These are phyloP conservation scores for Groenewaldozyma auringiensis DNA, from an alignment of 1,139 yeast species.

Conservation along the genomic window DNA sequence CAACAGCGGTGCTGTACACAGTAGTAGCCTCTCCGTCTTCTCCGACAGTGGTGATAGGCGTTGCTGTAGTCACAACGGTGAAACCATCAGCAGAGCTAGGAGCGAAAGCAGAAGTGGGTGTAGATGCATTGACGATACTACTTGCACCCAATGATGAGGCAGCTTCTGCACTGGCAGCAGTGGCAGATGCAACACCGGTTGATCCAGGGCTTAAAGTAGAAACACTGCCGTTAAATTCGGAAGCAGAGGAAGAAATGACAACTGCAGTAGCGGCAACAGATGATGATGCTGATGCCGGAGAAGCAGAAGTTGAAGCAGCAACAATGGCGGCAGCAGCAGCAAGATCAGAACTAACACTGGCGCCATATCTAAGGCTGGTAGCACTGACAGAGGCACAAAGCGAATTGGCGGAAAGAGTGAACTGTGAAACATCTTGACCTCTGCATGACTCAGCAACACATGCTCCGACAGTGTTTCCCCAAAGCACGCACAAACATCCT, in stretches of 20 bases:
- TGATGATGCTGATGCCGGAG: slow-evolving; percentile 6
- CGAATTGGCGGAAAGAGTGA: slow-evolving; percentile 40
- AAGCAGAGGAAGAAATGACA: slow-evolving; percentile 2
- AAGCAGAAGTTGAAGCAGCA: slow-evolving; percentile 6
- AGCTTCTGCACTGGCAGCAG: slow-evolving; percentile 8
- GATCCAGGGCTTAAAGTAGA: slow-evolving; percentile 6
- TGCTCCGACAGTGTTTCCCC: slow-evolving; percentile 41
- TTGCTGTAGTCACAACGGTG: neutral
- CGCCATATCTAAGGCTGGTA: slow-evolving; percentile 36
- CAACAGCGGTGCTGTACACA: neutral
- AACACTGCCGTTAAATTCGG: slow-evolving; percentile 5
- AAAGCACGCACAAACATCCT: slow-evolving; percentile 47
- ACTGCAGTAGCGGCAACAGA: slow-evolving; percentile 7
- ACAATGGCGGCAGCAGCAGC: slow-evolving; percentile 9
- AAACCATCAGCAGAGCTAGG: slow-evolving; percentile 7
- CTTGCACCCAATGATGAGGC: slow-evolving; percentile 6
- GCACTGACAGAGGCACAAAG: slow-evolving; percentile 42
- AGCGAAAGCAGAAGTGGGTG: slow-evolving; percentile 6
- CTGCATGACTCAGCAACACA: slow-evolving; percentile 39
- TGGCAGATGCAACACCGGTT: slow-evolving; percentile 5
- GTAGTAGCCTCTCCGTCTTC: slow-evolving; percentile 1
- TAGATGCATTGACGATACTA: slow-evolving; percentile 8
- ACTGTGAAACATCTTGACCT: slow-evolving; percentile 36
- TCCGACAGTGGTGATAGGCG: neutral
- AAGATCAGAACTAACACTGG: slow-evolving; percentile 14